Evolutionary conservation across 1,139 yeast species (phyloP).

Genomic region (Nakaseomyces kungkrabaensis): DNA sequence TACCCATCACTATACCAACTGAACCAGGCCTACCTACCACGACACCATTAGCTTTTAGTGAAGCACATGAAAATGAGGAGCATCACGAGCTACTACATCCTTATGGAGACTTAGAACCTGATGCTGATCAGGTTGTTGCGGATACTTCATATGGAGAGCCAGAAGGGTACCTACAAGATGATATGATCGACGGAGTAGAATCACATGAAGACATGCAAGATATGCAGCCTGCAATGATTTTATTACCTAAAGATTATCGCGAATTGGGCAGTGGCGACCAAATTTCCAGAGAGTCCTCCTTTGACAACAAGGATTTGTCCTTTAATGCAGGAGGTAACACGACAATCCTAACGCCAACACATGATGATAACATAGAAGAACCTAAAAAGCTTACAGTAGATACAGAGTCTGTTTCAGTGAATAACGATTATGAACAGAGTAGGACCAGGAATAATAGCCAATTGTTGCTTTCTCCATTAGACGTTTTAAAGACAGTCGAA

Average conservation of each 20-base stretch:
- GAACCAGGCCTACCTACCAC: neutral
- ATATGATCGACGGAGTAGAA: neutral
- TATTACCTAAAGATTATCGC: conserved; percentile 22
- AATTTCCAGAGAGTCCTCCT: neutral
- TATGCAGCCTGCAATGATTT: conserved; percentile 16
- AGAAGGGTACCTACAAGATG: neutral
- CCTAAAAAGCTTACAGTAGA: neutral
- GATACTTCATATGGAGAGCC: neutral
- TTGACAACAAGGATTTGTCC: neutral
- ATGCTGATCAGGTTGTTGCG: neutral
- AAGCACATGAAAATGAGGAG: neutral
- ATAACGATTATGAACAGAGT: neutral
- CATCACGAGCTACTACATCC: neutral
- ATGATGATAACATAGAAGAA: neutral
- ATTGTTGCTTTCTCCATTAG: neutral
- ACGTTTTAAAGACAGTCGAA: neutral
- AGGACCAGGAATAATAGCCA: neutral
- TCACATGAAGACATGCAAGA: neutral
- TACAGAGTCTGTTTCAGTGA: neutral
- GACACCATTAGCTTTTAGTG: neutral
- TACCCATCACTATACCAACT: conserved; percentile 1
- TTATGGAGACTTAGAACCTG: neutral
- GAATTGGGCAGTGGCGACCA: conserved; percentile 6
- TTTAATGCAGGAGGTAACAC: neutral
- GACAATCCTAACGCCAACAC: neutral